Percentiles rank a stretch among this genome's conserved stretches.
Conservation (phyloP, 805 yeast genomes). For the Ogataea corticis region DNA sequence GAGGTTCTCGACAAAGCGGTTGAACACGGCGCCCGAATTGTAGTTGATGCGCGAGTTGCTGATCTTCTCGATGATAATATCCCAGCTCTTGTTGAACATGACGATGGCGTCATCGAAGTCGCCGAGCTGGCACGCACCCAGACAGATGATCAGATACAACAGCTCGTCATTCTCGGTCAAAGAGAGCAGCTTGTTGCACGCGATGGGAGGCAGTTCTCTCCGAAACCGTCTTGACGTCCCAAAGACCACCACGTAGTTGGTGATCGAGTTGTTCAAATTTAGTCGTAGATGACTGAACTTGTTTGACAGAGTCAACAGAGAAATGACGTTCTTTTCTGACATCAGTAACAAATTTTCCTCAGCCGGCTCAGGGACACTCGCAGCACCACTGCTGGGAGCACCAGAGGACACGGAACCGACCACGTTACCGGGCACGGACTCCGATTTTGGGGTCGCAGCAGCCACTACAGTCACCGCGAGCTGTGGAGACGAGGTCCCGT, state of each 20-base stretch:
- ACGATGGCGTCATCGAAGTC: conserved; percentile 36
- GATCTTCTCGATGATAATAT: conserved; percentile 32
- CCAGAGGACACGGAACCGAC: too few species aligned
- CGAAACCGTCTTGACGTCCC: conserved; percentile 19
- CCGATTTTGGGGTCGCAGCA: not conserved
- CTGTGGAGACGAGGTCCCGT: too few species aligned
- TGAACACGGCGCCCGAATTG: conserved; percentile 30
- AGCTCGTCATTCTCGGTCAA: conserved; percentile 39
- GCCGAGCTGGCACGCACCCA: conserved; percentile 44
- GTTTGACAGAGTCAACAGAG: conserved; percentile 34
- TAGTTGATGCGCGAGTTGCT: conserved; percentile 31
- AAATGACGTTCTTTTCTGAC: conserved; percentile 34
- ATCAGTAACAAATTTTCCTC: conserved; percentile 13
- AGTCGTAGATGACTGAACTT: conserved; percentile 28
- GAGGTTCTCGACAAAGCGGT: conserved; percentile 46
- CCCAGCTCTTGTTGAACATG: conserved; percentile 48
- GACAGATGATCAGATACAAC: conserved; percentile 44
- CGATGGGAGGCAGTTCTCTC: conserved; percentile 23
- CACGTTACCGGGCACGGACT: too few species aligned
- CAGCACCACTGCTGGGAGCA: conserved; percentile 5
- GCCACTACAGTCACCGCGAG: too few species aligned
- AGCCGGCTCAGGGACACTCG: conserved; percentile 1
- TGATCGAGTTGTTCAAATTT: conserved; percentile 23
- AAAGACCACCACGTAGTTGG: conserved; percentile 28
- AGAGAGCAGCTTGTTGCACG: conserved; percentile 24